Base-by-base conservation (phyloP, 1,284 basidiomycete genomes). In the Mixia osmundae region DNA sequence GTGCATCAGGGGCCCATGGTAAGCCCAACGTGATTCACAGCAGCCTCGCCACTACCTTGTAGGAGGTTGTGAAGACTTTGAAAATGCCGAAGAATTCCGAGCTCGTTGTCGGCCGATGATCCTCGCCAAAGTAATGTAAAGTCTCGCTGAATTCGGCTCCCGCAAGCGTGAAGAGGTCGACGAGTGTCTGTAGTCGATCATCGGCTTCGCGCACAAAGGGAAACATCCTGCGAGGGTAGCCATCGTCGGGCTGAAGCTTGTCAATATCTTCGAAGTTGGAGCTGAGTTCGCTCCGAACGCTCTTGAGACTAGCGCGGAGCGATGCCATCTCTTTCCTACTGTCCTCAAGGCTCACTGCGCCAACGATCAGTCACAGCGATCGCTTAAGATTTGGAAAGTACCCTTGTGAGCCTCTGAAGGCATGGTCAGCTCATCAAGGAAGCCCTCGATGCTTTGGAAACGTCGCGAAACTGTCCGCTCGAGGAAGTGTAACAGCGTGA, bases 351-450 rank as follows among this genome's bases (percentile, higher is more conserved):
- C 76, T 77, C 24, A 79, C 74, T 79, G 43, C 14, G 33, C 7
- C 3, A 4, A 20, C 26, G 15, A 12, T 24, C 14, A 20, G 30
- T 12, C 14, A 24, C 25, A 21, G 19, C 38, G 5, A 5, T 14
- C 4, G 22, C 15, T 25, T 14, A 26, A 9, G 30, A 36, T 29
- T 3, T 28, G 34, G 25, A 21, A 53, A 65, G 43, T 47, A 80
- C 83, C 73, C 66, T 87, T 67, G 57, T 87, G 89, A 1, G 87
- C 85, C 48, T 91, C 85, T 2, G 83, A 73, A 0, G 89, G 85
- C 50, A 74, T 77, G 37, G 67, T 66, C 19, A 97, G 63, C 57
- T 97, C 89, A 6, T 85, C 75, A 30, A 94, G 55, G 57, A 95
- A 97, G 2, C 64, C 64, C 51, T 80, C 77, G 62, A 91, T 79